A percentile compares a stretch with the other conserved stretches of the same genome.
These are phyloP conservation scores for Datura wrightii DNA, from an alignment of 257 asterid genomes.

Conservation along the genomic window DNA sequence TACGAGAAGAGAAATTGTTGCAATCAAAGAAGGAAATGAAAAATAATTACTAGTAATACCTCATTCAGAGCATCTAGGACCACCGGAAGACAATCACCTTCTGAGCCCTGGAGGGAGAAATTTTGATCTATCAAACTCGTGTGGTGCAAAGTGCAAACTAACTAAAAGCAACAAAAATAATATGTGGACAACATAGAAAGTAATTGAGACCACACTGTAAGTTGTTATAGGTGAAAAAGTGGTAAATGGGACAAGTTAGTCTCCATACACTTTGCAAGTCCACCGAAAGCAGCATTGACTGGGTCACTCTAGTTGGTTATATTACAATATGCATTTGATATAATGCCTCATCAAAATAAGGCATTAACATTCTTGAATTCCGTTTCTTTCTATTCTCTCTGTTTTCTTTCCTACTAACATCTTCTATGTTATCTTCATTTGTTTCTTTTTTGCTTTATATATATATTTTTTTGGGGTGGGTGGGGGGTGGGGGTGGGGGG, in stretches of 20 bases:
- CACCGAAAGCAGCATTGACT: slow-evolving; percentile 9
- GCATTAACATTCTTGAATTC: not conserved
- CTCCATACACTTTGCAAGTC: slow-evolving; percentile 13
- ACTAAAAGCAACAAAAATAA: slow-evolving; percentile 18
- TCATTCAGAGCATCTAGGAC: slow-evolving; percentile 97
- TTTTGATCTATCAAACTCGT: slow-evolving; percentile 35
- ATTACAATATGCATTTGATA: slow-evolving; percentile 15
- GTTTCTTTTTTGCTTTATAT: not conserved
- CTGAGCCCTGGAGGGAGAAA: slow-evolving; percentile 71
- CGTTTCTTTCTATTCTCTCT: not conserved
- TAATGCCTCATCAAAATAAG: not conserved
- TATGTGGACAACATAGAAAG: not conserved
- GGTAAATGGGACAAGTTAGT: not conserved
- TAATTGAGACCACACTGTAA: slow-evolving; percentile 11
- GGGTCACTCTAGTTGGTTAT: not conserved
- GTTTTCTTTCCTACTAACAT: slow-evolving; percentile 8
- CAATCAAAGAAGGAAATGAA: not conserved
- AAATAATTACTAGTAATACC: slow-evolving; percentile 51
- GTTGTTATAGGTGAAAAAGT: not conserved
- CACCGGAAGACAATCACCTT: slow-evolving; percentile 87
- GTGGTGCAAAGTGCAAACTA: slow-evolving; percentile 29
- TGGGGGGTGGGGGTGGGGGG: not conserved
- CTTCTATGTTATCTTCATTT: not conserved
- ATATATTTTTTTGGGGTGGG: not conserved
- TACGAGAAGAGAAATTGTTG: slow-evolving; percentile 1